These are phyloP conservation scores for Chamaecrista fasciculata DNA, from an alignment of 306 rosid genomes.

Conservation along the genomic window DNA sequence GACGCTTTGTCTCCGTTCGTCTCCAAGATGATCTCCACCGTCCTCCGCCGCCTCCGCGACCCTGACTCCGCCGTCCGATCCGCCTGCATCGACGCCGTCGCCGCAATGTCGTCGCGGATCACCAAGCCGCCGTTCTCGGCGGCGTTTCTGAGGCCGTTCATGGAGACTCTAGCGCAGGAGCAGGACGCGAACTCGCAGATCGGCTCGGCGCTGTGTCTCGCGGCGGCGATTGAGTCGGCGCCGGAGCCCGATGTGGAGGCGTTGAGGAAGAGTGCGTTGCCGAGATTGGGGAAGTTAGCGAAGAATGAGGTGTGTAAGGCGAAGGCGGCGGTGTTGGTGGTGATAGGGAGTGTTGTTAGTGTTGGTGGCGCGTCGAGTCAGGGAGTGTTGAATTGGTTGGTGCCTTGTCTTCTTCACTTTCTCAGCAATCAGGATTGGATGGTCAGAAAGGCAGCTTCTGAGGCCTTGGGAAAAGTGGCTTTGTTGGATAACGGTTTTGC, in stretches of 20 bases:
- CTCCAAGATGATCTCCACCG: conserved; percentile 71
- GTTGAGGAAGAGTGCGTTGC: conserved; percentile 52
- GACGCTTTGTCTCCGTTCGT: conserved; percentile 66
- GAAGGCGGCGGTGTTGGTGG: conserved; percentile 68
- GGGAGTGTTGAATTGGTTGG: conserved; percentile 68
- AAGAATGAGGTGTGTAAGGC: conserved; percentile 76
- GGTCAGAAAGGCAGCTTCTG: conserved; percentile 90
- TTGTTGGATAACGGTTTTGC: conserved; percentile 57
- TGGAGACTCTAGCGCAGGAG: conserved; percentile 70
- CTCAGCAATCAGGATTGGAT: conserved; percentile 83
- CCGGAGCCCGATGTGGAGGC: conserved; percentile 60
- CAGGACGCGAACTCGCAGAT: conserved; percentile 82
- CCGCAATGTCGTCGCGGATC: conserved; percentile 76
- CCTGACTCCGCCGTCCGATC: conserved; percentile 72
- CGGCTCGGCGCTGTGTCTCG: conserved; percentile 87
- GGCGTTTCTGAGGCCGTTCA: conserved; percentile 63
- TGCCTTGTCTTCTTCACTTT: conserved; percentile 68
- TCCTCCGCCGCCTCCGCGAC: conserved; percentile 84
- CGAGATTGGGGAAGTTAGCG: conserved; percentile 68
- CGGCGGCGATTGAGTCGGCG: conserved; percentile 79
- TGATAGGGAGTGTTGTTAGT: conserved; percentile 61
- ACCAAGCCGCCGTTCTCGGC: conserved; percentile 66
- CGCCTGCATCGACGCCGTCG: conserved; percentile 71
- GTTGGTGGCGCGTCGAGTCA: conserved; percentile 74
- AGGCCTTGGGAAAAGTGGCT: conserved; percentile 77